phyloP scores from a whole-genome alignment of 176 grass and related monocot genomes.

The Eragrostis curvula region DNA sequence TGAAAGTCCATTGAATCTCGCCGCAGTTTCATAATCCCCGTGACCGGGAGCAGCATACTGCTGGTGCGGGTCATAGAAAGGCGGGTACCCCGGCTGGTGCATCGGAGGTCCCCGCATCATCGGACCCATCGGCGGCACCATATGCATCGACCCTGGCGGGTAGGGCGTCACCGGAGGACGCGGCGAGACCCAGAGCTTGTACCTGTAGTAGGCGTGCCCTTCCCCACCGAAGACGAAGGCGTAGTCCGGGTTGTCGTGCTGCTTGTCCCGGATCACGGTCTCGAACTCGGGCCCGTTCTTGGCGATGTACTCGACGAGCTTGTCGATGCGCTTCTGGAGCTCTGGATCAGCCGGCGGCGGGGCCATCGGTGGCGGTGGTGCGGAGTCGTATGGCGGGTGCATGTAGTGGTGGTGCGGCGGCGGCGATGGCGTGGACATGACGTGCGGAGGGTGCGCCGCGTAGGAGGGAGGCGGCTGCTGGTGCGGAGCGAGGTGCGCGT shows the following conservation, averaged over 20 bases:
- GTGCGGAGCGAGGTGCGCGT: slow-evolving; percentile 61
- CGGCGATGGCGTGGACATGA: slow-evolving; percentile 44
- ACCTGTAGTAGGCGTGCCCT: slow-evolving; percentile 92
- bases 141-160: slow-evolving; percentile 51
- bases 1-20: slow-evolving; percentile 71
- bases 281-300: slow-evolving; percentile 96
- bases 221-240: slow-evolving; percentile 98
- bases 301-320: slow-evolving; percentile 91
- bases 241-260: slow-evolving; percentile 93
- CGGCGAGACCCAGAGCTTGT: slow-evolving; percentile 67
- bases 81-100: slow-evolving; percentile 66
- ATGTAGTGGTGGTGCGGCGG: slow-evolving; percentile 52
- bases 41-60: slow-evolving; percentile 52
- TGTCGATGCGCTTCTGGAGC: slow-evolving; percentile 97
- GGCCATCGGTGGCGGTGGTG: slow-evolving; percentile 54
- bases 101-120: slow-evolving; percentile 53
- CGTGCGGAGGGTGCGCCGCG: slow-evolving; percentile 59
- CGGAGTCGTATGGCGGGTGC: slow-evolving; percentile 61
- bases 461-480: slow-evolving; percentile 47
- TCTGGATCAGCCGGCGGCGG: slow-evolving; percentile 77
- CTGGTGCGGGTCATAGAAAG: slow-evolving; percentile 78
- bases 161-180: slow-evolving; percentile 43
- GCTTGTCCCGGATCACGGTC: slow-evolving; percentile 92
- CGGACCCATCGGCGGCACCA: slow-evolving; percentile 60
- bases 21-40: slow-evolving; percentile 58